Evolutionary conservation across 768 basidiomycete species (phyloP).

Genomic region (Gyrodon lividus): DNA sequence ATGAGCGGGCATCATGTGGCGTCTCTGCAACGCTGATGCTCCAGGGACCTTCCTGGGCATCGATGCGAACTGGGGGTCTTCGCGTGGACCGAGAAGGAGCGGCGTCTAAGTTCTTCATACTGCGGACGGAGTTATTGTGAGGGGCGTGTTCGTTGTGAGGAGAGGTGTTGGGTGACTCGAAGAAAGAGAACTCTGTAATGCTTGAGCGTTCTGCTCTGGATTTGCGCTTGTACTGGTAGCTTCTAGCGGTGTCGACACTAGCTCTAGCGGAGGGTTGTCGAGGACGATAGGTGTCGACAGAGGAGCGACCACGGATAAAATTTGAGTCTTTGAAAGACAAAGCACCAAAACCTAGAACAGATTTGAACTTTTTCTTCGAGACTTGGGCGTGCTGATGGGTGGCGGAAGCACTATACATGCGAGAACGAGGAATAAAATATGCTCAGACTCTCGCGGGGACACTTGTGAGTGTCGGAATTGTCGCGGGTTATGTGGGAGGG

Average conservation of each 20-base stretch:
- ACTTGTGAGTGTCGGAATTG: slow-evolving; percentile 24
- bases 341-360: slow-evolving; percentile 45
- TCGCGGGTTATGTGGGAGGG: slow-evolving; percentile 26
- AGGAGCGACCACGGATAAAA: slow-evolving; percentile 29
- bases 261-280: slow-evolving; percentile 36
- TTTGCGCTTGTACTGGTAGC: slow-evolving; percentile 36
- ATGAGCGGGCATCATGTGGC: slow-evolving; percentile 65
- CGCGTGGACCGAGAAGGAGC: slow-evolving; percentile 41
- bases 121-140: slow-evolving; percentile 33
- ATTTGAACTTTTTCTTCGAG: slow-evolving; percentile 47
- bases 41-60: slow-evolving; percentile 82
- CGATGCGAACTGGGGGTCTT: slow-evolving; percentile 58
- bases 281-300: slow-evolving; percentile 26
- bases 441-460: slow-evolving; percentile 27
- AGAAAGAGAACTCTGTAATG: slow-evolving; percentile 43
- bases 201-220: slow-evolving; percentile 36
- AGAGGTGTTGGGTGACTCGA: slow-evolving; percentile 34
- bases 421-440: slow-evolving; percentile 25
- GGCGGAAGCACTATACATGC: slow-evolving; percentile 45
- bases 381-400: slow-evolving; percentile 34
- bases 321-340: slow-evolving; percentile 37
- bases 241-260: slow-evolving; percentile 45
- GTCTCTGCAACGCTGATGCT: slow-evolving; percentile 86
- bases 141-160: slow-evolving; percentile 33
- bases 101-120: slow-evolving; percentile 44